Evolutionary conservation across 2,329 filamentous ascomycete species (phyloP).

Genomic region (Colletotrichum lini): DNA sequence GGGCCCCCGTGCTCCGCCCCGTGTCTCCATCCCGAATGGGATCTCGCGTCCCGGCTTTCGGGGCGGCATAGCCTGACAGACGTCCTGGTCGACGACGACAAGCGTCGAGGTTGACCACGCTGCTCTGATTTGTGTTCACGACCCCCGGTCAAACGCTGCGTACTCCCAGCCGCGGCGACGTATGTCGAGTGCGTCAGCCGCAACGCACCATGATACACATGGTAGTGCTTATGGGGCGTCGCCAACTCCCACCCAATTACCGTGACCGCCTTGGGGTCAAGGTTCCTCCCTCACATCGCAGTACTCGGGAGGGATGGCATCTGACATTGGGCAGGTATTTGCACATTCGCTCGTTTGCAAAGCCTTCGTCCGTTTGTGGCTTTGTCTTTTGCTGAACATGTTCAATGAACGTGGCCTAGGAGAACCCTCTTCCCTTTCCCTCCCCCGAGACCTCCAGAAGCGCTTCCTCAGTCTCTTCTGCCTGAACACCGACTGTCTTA

Average conservation of each 20-base stretch:
- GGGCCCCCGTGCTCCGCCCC: conserved; percentile 9
- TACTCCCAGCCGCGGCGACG: neutral
- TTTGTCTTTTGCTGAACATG: neutral
- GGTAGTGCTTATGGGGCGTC: conserved; percentile 23
- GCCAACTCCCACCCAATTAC: neutral
- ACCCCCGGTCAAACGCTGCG: neutral
- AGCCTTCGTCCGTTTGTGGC: neutral
- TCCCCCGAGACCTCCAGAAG: neutral
- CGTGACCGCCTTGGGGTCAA: neutral
- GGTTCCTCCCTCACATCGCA: conserved; percentile 3
- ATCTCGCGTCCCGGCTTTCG: neutral
- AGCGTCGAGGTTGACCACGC: neutral
- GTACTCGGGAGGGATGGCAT: conserved; percentile 4
- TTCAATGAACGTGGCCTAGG: neutral
- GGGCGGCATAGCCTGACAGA: neutral
- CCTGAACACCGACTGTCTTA: neutral
- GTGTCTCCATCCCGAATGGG: conserved; percentile 2
- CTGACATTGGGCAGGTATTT: neutral
- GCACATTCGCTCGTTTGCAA: neutral
- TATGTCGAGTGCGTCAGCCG: conserved; percentile 23
- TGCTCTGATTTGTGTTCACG: neutral
- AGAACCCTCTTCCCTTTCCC: no score
- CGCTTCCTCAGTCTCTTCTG: neutral
- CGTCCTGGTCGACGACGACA: neutral
- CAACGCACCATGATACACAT: conserved; percentile 16